A percentile compares a stretch with the other conserved stretches of the same genome.
These are phyloP conservation scores for Lepiota brunneoincarnata DNA, from an alignment of 768 basidiomycete species.

Conservation along the genomic window DNA sequence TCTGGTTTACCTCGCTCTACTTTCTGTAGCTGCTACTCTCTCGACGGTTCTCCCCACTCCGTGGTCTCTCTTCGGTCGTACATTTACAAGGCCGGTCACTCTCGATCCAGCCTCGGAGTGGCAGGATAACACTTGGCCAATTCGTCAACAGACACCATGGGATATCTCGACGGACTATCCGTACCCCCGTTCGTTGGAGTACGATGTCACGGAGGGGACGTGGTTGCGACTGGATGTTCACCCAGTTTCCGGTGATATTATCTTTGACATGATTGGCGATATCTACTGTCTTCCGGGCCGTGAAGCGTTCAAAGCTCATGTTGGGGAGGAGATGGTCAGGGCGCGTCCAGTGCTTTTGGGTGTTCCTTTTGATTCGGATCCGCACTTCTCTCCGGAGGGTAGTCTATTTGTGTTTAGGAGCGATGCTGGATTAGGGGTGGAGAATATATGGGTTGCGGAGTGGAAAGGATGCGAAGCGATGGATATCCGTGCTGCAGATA, in stretches of 20 bases:
- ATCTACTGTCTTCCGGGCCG: conserved; percentile 63
- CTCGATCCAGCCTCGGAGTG: conserved; percentile 36
- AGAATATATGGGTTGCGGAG: conserved; percentile 70
- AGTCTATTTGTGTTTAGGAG: conserved; percentile 66
- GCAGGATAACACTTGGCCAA: conserved; percentile 58
- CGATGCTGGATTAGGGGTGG: conserved; percentile 69
- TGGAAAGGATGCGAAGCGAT: conserved; percentile 68
- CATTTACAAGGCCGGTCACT: conserved; percentile 17
- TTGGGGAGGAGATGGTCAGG: conserved; percentile 21
- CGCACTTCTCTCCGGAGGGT: conserved; percentile 69
- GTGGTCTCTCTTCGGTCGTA: conserved; percentile 27
- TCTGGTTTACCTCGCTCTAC: conserved; percentile 22
- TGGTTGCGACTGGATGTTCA: conserved; percentile 76
- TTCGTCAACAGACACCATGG: conserved; percentile 60
- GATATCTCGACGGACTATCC: conserved; percentile 76
- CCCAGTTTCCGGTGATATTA: conserved; percentile 64
- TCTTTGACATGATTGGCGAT: conserved; percentile 76
- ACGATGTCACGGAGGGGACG: conserved; percentile 71
- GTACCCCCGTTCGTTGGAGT: conserved; percentile 63
- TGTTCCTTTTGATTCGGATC: conserved; percentile 69
- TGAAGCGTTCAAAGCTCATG: conserved; percentile 20
- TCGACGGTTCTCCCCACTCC: conserved; percentile 32
- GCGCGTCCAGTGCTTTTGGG: conserved; percentile 64
- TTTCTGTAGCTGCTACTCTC: conserved; percentile 30
- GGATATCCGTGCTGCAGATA: conserved; percentile 41